These are phyloP conservation scores for Ophiocordyceps robertsii DNA, from an alignment of 2,329 filamentous ascomycete species.

Conservation along the genomic window DNA sequence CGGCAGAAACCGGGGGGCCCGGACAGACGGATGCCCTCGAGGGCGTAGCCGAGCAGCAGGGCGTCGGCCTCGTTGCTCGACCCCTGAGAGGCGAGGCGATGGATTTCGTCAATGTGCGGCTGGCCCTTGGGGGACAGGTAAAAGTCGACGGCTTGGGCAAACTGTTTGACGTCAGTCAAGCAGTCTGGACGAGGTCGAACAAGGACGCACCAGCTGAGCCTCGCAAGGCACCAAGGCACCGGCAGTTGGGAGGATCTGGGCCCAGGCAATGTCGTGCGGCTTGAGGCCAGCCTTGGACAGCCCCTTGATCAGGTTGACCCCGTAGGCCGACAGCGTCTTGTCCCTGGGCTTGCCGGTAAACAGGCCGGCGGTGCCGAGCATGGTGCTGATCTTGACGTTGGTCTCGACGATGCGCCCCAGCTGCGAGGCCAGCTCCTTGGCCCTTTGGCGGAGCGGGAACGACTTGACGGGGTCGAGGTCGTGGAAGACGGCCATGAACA, in stretches of 20 bases:
- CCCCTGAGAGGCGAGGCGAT: slow-evolving; percentile 41
- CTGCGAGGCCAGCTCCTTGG: slow-evolving; percentile 40
- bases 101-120: slow-evolving; percentile 44
- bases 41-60: slow-evolving; percentile 52
- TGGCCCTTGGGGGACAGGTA: slow-evolving; percentile 48
- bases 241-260: slow-evolving; percentile 55
- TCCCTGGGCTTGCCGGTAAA: slow-evolving; percentile 38
- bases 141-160: slow-evolving; percentile 61
- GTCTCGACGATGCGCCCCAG: slow-evolving; percentile 49
- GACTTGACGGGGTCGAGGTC: slow-evolving; percentile 53
- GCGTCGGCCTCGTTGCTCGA: slow-evolving; percentile 45
- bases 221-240: slow-evolving; percentile 58
- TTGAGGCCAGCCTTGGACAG: slow-evolving; percentile 50
- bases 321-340: slow-evolving; percentile 48
- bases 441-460: slow-evolving; percentile 48
- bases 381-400: slow-evolving; percentile 46
- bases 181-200: too few species aligned
- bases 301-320: slow-evolving; percentile 49
- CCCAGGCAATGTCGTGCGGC: slow-evolving; percentile 55
- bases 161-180: slow-evolving; percentile 27
- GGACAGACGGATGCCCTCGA: slow-evolving; percentile 59
- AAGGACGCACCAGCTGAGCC: slow-evolving; percentile 51
- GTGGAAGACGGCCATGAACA: slow-evolving; percentile 54
- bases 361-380: slow-evolving; percentile 23
- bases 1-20: slow-evolving; percentile 50